Evolutionary conservation across 352 stramenopile genomes (phyloP).

Genomic region (Globisporangium yorkense): DNA sequence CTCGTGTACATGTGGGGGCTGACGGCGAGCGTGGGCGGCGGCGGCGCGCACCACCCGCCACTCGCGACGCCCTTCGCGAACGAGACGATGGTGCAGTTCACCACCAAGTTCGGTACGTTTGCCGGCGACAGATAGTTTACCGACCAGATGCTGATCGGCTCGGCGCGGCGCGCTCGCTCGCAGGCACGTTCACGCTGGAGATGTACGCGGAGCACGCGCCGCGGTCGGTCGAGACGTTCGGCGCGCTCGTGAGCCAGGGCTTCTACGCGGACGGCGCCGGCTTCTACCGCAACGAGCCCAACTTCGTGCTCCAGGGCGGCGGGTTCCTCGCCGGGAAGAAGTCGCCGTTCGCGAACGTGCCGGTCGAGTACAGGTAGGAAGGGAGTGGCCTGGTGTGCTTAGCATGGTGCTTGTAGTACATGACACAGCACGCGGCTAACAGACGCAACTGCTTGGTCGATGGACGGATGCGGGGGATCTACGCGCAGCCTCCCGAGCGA

Average conservation of each 20-base stretch:
- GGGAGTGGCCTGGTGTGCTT: not conserved
- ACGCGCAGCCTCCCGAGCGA: constrained; percentile 50
- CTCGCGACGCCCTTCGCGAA: constrained; percentile 65
- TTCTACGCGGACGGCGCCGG: constrained; percentile 71
- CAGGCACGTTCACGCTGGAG: constrained; percentile 69
- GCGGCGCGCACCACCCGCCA: constrained; percentile 25
- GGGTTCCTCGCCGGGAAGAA: constrained; percentile 67
- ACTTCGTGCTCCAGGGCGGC: constrained; percentile 74
- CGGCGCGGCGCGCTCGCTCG: not conserved
- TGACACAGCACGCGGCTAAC: no score
- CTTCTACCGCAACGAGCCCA: constrained; percentile 84
- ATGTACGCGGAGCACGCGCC: constrained; percentile 76
- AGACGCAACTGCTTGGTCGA: no score
- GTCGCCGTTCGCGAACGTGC: constrained; percentile 60
- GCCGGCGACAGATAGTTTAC: no score
- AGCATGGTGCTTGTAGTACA: no score
- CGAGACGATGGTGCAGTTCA: constrained; percentile 78
- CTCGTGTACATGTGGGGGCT: constrained; percentile 64
- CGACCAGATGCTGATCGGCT: not conserved
- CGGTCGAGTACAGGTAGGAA: constrained; percentile 63
- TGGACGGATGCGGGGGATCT: no score
- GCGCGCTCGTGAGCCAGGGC: constrained; percentile 50
- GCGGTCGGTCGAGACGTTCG: constrained; percentile 65
- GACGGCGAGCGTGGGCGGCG: constrained; percentile 17
- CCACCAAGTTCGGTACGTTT: constrained; percentile 61